Evolutionary conservation across 495 filamentous ascomycete genomes (phyloP).

Genomic region (Aspergillus incahuasiensis): DNA sequence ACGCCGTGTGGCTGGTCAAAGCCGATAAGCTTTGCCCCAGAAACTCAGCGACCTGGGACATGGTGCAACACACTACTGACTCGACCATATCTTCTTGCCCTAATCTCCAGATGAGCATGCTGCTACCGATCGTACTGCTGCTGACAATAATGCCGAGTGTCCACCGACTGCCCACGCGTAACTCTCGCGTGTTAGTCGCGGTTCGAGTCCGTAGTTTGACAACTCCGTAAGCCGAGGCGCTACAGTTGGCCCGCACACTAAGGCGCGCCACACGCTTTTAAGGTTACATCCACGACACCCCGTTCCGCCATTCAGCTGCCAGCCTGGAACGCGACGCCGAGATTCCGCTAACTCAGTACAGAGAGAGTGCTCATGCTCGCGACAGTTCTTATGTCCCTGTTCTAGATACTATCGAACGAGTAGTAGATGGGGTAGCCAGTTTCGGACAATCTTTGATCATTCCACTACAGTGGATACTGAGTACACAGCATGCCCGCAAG

Average conservation of each 20-base stretch:
- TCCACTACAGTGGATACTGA: neutral
- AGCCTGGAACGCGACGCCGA: neutral
- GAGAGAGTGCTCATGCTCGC: too few species aligned
- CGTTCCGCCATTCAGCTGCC: neutral
- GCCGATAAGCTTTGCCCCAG: constrained; percentile 8
- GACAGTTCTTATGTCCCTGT: too few species aligned
- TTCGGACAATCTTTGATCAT: neutral
- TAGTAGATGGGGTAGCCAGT: neutral
- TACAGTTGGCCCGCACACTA: neutral
- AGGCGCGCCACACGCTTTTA: neutral
- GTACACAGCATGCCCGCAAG: neutral
- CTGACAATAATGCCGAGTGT: neutral
- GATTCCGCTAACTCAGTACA: too few species aligned
- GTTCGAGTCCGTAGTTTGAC: neutral
- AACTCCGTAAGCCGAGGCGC: neutral
- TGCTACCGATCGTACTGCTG: too few species aligned
- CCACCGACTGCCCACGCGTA: neutral
- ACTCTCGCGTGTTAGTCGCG: neutral
- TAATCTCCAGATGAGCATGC: neutral
- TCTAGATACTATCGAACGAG: neutral
- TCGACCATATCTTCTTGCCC: neutral
- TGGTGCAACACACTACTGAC: neutral
- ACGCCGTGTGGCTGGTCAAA: constrained; percentile 1
- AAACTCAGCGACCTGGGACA: neutral
- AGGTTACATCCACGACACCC: constrained; percentile 1